A percentile compares a stretch with the other conserved stretches of the same genome.
phyloP scores from a whole-genome alignment of 306 rosid genomes.

The Urtica urens region DNA sequence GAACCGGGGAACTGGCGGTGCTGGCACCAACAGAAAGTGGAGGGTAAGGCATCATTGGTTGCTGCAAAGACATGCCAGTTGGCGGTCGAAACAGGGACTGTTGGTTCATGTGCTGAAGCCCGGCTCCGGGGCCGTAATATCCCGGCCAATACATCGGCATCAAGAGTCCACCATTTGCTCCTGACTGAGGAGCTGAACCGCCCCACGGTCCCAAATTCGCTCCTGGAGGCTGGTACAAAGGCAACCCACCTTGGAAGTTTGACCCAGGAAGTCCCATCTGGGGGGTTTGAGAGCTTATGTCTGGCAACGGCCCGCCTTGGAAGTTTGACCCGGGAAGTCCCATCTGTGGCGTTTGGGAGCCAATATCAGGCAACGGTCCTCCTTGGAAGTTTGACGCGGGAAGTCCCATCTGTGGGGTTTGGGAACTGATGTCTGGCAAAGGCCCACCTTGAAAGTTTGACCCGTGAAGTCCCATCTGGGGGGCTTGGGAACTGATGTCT shows the following conservation, averaged over 20 bases:
- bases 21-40: slow-evolving; percentile 35
- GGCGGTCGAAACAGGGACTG: slow-evolving; percentile 79
- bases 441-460: too few relatives aligned
- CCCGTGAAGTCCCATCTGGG: too few relatives aligned
- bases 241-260: slow-evolving; percentile 56
- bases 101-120: slow-evolving; percentile 69
- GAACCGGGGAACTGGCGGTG: slow-evolving; percentile 29
- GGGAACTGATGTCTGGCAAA: too few relatives aligned
- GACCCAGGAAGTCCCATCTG: slow-evolving; percentile 67
- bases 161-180: slow-evolving; percentile 58
- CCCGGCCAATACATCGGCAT: slow-evolving; percentile 98
- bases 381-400: too few relatives aligned
- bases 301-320: slow-evolving; percentile 58
- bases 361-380: slow-evolving; percentile 49
- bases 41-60: slow-evolving; percentile 43
- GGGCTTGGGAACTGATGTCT: too few relatives aligned
- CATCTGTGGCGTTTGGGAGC: slow-evolving; percentile 48
- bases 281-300: slow-evolving; percentile 46
- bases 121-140: slow-evolving; percentile 76
- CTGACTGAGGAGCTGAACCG: slow-evolving; percentile 56
- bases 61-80: slow-evolving; percentile 68
- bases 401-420: too few relatives aligned
- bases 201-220: slow-evolving; percentile 81
- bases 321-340: slow-evolving; percentile 65
- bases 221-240: slow-evolving; percentile 87